Evolutionary conservation across 805 yeast genomes (phyloP).

Genomic region (Candida germanica): DNA sequence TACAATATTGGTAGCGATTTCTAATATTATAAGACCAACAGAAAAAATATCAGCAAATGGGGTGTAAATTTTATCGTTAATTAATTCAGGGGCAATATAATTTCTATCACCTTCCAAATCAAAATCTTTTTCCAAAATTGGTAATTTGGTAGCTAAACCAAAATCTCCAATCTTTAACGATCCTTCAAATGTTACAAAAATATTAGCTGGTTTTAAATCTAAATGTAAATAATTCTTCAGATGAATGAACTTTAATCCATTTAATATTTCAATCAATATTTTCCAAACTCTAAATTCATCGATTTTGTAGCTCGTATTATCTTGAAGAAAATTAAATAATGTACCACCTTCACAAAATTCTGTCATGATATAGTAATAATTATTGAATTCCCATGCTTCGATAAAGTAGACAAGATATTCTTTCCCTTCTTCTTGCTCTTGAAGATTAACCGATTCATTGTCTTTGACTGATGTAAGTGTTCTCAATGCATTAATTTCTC

Average conservation of each 20-base stretch:
- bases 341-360: constrained; percentile 96
- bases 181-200: constrained; percentile 93
- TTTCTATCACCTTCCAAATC: constrained; percentile 98
- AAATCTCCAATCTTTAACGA: constrained; percentile 92
- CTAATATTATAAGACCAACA: constrained; percentile 89
- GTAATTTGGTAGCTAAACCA: constrained; percentile 86
- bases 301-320: constrained; percentile 67
- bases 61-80: constrained; percentile 76
- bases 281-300: constrained; percentile 99
- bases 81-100: constrained; percentile 95
- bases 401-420: constrained; percentile 76
- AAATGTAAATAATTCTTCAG: constrained; percentile 71
- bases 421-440: constrained; percentile 56
- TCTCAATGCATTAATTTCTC: constrained; percentile 74
- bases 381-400: constrained; percentile 81
- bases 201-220: constrained; percentile 93
- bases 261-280: constrained; percentile 76
- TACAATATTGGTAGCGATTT: constrained; percentile 92
- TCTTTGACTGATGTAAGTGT: constrained; percentile 38
- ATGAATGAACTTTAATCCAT: constrained; percentile 81
- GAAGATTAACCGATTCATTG: constrained; percentile 26
- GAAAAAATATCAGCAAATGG: constrained; percentile 94
- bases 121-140: constrained; percentile 59
- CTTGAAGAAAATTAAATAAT: constrained; percentile 72
- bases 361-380: constrained; percentile 84